Evolutionary conservation across 108 stramenopile genomes (phyloP).

Genomic region (Nitzschia inconspicua): DNA sequence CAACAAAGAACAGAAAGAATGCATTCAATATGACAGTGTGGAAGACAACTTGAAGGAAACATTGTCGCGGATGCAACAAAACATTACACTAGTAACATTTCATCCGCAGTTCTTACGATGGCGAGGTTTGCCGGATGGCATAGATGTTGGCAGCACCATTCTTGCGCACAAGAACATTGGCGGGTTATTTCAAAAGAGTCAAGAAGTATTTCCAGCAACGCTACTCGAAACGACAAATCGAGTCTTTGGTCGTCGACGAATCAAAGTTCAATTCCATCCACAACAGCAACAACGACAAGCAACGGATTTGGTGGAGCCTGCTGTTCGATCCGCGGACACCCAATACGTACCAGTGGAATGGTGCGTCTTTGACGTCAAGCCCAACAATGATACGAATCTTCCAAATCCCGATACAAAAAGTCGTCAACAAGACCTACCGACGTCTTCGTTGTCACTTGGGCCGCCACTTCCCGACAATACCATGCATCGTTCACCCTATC

Average conservation of each 20-base stretch:
- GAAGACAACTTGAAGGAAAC: neutral
- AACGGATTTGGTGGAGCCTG: neutral
- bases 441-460: neutral
- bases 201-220: neutral
- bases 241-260: conserved; percentile 33
- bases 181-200: neutral
- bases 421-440: neutral
- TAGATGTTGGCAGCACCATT: conserved; percentile 23
- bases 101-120: conserved; percentile 47
- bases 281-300: conserved; percentile 1
- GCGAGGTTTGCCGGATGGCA: conserved; percentile 27
- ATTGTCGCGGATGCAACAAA: conserved; percentile 6
- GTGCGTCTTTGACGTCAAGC: conserved; percentile 6
- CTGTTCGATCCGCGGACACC: conserved; percentile 10
- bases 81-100: conserved; percentile 45
- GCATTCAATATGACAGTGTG: neutral
- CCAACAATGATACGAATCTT: neutral
- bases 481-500: conserved; percentile 53
- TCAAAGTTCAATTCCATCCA: conserved; percentile 39
- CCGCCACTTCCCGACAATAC: conserved; percentile 38
- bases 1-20: neutral
- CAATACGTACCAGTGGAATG: conserved; percentile 51
- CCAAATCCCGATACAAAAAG: neutral
- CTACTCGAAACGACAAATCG: conserved; percentile 35
- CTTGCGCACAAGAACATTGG: neutral